Conservation (phyloP, 2,329 filamentous ascomycete genomes). For the Sarocladium oryzae region DNA sequence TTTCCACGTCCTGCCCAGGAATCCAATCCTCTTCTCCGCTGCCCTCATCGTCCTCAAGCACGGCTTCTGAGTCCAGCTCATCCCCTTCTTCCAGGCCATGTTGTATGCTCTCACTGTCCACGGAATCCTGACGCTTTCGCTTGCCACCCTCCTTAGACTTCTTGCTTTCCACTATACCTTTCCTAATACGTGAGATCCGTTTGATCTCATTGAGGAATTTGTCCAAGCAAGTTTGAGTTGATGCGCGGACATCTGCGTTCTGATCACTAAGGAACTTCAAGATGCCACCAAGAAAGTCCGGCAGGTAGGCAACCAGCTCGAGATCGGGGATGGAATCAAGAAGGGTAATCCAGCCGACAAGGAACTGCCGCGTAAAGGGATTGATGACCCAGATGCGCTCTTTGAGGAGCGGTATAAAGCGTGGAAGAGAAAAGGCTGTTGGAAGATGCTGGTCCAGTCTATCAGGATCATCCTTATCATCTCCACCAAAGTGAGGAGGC, state of each 20-base stretch:
- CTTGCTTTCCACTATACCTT: constrained; percentile 81
- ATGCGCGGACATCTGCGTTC: constrained; percentile 89
- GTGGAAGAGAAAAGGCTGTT: constrained; percentile 84
- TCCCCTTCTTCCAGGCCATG: constrained; percentile 54
- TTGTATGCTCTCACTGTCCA: constrained; percentile 57
- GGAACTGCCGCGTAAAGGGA: constrained; percentile 88
- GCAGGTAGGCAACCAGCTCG: constrained; percentile 86
- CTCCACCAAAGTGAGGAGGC: constrained; percentile 35
- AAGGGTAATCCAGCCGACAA: constrained; percentile 92
- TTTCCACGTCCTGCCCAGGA: constrained; percentile 91
- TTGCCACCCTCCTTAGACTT: constrained; percentile 63
- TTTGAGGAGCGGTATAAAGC: constrained; percentile 88
- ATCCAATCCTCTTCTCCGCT: constrained; percentile 90
- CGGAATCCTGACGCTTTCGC: constrained; percentile 61
- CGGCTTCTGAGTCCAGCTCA: constrained; percentile 51
- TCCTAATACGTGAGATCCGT: constrained; percentile 86
- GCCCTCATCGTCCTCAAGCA: constrained; percentile 50
- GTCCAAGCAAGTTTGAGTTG: constrained; percentile 82
- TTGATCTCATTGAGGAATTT: constrained; percentile 91
- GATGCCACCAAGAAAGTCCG: constrained; percentile 82
- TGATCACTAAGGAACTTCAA: constrained; percentile 89
- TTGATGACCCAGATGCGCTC: constrained; percentile 93
- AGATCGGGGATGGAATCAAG: constrained; percentile 95
- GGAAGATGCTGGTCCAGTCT: constrained; percentile 43
- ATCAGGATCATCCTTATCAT: constrained; percentile 41